Percentiles rank a stretch among this genome's conserved stretches.
Conservation (phyloP, 139 green algal species). For the Tetraselmis striata region DNA sequence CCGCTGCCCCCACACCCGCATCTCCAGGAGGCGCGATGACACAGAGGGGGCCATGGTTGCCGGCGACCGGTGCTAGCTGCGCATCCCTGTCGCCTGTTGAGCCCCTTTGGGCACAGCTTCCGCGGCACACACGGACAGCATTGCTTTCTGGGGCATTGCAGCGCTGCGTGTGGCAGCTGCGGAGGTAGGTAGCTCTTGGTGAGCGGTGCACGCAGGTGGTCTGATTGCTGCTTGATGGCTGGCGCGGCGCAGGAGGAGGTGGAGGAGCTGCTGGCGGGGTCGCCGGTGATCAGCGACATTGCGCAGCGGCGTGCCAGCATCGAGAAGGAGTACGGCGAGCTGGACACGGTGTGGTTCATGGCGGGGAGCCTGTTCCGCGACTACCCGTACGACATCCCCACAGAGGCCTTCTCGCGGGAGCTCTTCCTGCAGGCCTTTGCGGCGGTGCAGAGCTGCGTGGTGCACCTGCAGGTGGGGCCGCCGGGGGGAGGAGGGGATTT, state of each 20-base stretch:
- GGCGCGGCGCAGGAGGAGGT: constrained; percentile 66
- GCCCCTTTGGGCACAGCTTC: no score
- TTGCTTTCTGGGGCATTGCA: constrained; percentile 8
- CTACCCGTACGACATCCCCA: constrained; percentile 83
- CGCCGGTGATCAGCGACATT: constrained; percentile 15
- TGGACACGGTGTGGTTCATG: constrained; percentile 89
- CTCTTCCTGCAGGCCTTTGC: constrained; percentile 85
- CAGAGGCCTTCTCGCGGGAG: constrained; percentile 79
- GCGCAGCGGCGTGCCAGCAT: no score
- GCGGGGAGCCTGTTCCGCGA: background rate
- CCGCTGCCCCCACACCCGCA: no score
- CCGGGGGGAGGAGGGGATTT: no score
- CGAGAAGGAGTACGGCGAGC: constrained; percentile 75
- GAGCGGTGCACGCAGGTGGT: background rate
- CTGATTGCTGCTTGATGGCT: constrained; percentile 42
- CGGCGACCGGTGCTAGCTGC: no score
- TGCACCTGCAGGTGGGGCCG: constrained; percentile 72
- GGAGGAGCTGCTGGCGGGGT: constrained; percentile 45
- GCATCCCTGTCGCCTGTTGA: no score
- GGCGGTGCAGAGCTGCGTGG: constrained; percentile 82
- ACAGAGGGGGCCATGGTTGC: constrained; percentile 82
- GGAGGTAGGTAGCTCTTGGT: background rate
- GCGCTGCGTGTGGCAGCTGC: background rate
- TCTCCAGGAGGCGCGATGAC: constrained; percentile 36
- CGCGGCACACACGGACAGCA: constrained; percentile 52